Conservation (phyloP, 2,329 filamentous ascomycete species). For the Trichoderma simmonsii region DNA sequence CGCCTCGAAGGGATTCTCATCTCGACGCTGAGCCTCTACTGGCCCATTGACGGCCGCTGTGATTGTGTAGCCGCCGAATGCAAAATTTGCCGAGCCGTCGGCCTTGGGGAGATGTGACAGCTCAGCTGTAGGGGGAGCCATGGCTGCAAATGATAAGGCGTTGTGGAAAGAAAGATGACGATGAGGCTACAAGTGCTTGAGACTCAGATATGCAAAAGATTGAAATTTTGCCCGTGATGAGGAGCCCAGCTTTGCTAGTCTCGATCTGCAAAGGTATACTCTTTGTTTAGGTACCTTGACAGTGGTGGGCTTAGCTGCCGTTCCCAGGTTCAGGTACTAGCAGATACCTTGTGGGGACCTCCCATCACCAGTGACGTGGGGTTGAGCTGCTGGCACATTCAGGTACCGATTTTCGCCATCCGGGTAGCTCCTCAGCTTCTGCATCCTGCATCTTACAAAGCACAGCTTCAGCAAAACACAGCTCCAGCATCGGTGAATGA, state of each 20-base stretch:
- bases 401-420: constrained; percentile 10
- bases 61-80: constrained; percentile 73
- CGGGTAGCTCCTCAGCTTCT: background rate
- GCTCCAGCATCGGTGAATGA: background rate
- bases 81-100: constrained; percentile 78
- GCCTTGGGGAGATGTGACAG: constrained; percentile 64
- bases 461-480: constrained; percentile 9
- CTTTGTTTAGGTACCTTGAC: background rate
- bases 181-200: background rate
- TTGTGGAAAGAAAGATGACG: background rate
- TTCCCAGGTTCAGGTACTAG: background rate
- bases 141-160: constrained; percentile 25
- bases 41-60: constrained; percentile 89
- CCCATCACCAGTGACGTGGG: constrained; percentile 5
- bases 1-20: constrained; percentile 90
- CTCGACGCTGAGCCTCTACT: constrained; percentile 81
- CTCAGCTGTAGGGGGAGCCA: constrained; percentile 44
- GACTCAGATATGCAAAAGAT: background rate
- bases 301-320: too few species aligned
- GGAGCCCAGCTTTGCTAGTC: constrained; percentile 7
- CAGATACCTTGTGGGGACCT: background rate
- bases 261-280: constrained; percentile 5
- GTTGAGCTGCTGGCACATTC: constrained; percentile 8
- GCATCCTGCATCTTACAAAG: background rate
- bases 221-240: constrained; percentile 14